phyloP scores from a whole-genome alignment of 306 rosid genomes.

The Benincasa hispida region DNA sequence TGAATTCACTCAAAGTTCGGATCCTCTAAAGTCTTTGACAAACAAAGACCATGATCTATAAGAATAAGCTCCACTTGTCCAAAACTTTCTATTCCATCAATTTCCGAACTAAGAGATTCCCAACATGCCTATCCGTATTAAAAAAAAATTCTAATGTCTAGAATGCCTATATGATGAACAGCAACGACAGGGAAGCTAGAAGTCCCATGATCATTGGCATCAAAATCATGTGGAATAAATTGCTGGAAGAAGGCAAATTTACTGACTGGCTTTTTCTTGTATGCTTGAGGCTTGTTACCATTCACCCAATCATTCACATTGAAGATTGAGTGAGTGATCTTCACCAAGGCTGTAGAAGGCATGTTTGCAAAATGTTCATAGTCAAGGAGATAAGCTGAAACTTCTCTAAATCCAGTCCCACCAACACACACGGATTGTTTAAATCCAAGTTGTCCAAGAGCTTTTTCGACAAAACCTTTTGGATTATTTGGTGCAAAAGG shows the following conservation, averaged over 20 bases:
- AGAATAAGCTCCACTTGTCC: conserved; percentile 92
- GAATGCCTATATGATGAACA: conserved; percentile 92
- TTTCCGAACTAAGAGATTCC: conserved; percentile 82
- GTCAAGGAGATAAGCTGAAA: conserved; percentile 90
- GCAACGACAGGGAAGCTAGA: conserved; percentile 85
- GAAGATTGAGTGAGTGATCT: conserved; percentile 92
- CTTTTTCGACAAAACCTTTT: conserved; percentile 87
- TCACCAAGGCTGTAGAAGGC: conserved; percentile 91
- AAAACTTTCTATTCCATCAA: conserved; percentile 63
- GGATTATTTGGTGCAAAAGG: conserved; percentile 99
- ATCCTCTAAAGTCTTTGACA: conserved; percentile 87
- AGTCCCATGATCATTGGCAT: conserved; percentile 97
- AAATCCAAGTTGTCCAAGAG: conserved; percentile 93
- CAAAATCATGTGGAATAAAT: conserved; percentile 87
- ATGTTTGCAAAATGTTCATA: conserved; percentile 77
- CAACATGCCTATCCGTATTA: conserved; percentile 97
- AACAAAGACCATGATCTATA: conserved; percentile 95
- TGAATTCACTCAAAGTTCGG: conserved; percentile 99
- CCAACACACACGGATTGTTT: conserved; percentile 92
- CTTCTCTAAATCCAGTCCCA: conserved; percentile 94
- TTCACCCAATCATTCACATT: conserved; percentile 82
- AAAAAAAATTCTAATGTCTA: conserved; percentile 93
- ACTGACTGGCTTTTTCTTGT: conserved; percentile 65
- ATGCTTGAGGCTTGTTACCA: conserved; percentile 37
- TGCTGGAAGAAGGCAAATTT: conserved; percentile 93